Evolutionary conservation across 2,329 filamentous ascomycete species (phyloP), one percentile per base, ranked within the genome.

Genomic region (Boeremia lycopersici): DNA sequence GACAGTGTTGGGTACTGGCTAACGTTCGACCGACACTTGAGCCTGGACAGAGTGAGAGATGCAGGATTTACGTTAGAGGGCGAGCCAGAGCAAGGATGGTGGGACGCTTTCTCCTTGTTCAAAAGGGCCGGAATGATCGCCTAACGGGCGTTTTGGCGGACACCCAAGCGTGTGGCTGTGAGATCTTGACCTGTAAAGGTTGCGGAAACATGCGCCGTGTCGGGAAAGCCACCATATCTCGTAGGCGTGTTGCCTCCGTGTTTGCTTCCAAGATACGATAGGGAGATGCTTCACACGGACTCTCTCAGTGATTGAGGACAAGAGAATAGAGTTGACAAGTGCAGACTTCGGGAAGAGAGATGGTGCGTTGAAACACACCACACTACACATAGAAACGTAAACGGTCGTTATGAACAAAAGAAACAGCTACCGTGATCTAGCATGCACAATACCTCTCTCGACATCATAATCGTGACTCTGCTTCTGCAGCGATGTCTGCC

Each of bases 1-100:
- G 79, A 81, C 47, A 74, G 72, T 31, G 72, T 79, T 2, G 79
- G 79, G 0, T 78, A 71, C 48, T 81, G 78, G 77, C 49, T 81
- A 43, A 75, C 68, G 0, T 80, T 81, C 55, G 78, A 81, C 58
- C 70, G 78, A 17, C 74, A 80, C n/a, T 48, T 81, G 44, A 77
- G 76, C 46, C 45, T 78, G 8, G 59, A 71, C 10, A 74, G 70
- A 30, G 47, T 81, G 10, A 66, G 73, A 23, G 56, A 48, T 2
- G 60, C 72, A 1, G 77, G 77, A 1, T 81, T 80, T 45, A 44
- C 43, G 6, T 74, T 70, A 15, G 65, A 77, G 33, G 61, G 46
- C 23, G 63, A 73, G 28, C 76, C 74, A 0, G 54, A 72, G 5
- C 59, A 68, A 7, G 74, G 73, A 5, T 80, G 77, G 78, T 46